phyloP scores from a whole-genome alignment of 331 rosid genomes.

The Cydonia oblonga region DNA sequence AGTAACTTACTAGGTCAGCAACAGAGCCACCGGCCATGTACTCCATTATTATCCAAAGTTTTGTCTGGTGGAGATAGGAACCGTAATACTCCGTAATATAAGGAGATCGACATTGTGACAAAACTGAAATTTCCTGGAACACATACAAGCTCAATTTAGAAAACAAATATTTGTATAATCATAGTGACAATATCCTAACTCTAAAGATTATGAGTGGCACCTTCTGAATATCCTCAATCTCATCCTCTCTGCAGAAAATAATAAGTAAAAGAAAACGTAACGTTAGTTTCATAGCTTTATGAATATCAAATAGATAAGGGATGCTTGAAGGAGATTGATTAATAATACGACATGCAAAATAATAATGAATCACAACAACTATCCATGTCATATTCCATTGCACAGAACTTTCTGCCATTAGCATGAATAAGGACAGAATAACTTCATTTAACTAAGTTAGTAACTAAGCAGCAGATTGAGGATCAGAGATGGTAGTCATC shows the following conservation, averaged over 20 bases:
- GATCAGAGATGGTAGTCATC: not conserved
- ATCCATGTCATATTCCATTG: not conserved
- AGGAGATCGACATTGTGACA: conserved; percentile 94
- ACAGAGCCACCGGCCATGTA: conserved; percentile 99
- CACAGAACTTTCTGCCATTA: not conserved
- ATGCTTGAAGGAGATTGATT: not conserved
- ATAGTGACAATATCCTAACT: conserved; percentile 7
- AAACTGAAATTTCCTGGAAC: conserved; percentile 94
- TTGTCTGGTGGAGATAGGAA: conserved; percentile 88
- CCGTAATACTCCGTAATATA: conserved; percentile 95
- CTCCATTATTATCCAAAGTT: conserved; percentile 98
- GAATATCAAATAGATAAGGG: conserved; percentile 11
- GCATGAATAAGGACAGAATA: not conserved
- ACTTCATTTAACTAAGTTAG: not conserved
- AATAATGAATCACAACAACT: not conserved
- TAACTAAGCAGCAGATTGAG: not conserved
- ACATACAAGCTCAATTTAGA: conserved; percentile 29
- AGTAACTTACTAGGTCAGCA: conserved; percentile 94
- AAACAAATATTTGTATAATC: conserved; percentile 4
- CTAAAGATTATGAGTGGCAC: conserved; percentile 31
- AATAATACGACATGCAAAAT: not conserved
- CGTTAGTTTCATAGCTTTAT: no score
- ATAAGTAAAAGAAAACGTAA: no score
- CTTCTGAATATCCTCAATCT: conserved; percentile 96
- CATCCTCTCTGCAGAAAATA: conserved; percentile 73